Percentiles rank a stretch among this genome's conserved stretches.
These are phyloP conservation scores for Acer campestre DNA, from an alignment of 345 rosid species.

Conservation along the genomic window DNA sequence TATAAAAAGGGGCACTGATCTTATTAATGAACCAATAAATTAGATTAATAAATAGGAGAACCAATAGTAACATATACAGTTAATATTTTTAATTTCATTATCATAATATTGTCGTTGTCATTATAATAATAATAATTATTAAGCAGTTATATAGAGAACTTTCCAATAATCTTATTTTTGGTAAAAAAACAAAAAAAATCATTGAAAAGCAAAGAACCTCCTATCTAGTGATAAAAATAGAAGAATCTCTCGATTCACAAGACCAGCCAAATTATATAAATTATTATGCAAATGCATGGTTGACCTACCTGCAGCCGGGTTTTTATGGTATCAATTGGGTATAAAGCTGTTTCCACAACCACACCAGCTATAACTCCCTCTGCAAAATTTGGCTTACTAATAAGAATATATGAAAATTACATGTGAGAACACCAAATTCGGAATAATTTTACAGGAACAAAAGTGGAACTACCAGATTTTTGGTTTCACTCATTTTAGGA, in stretches of 20 bases:
- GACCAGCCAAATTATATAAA: neutral
- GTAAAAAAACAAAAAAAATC: neutral
- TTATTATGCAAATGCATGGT: neutral
- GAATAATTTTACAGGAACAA: neutral
- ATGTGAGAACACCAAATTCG: neutral
- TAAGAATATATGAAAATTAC: neutral
- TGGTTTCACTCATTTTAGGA: neutral
- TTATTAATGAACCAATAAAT: too few relatives aligned
- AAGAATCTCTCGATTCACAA: neutral
- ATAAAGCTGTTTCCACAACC: conserved; percentile 90
- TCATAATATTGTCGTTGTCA: too few relatives aligned
- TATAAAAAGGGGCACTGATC: too few relatives aligned
- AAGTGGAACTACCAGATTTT: neutral
- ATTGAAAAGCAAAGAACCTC: neutral
- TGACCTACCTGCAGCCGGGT: conserved; percentile 90
- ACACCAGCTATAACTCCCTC: conserved; percentile 94
- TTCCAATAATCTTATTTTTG: neutral
- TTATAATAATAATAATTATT: too few relatives aligned
- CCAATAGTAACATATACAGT: too few relatives aligned
- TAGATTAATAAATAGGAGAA: too few relatives aligned
- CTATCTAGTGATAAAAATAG: neutral
- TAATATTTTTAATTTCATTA: too few relatives aligned
- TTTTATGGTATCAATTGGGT: conserved; percentile 92
- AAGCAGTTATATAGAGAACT: neutral
- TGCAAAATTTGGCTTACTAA: conserved; percentile 35